These are phyloP conservation scores for Torulaspora pretoriensis DNA, from an alignment of 1,139 yeast genomes.

Conservation along the genomic window DNA sequence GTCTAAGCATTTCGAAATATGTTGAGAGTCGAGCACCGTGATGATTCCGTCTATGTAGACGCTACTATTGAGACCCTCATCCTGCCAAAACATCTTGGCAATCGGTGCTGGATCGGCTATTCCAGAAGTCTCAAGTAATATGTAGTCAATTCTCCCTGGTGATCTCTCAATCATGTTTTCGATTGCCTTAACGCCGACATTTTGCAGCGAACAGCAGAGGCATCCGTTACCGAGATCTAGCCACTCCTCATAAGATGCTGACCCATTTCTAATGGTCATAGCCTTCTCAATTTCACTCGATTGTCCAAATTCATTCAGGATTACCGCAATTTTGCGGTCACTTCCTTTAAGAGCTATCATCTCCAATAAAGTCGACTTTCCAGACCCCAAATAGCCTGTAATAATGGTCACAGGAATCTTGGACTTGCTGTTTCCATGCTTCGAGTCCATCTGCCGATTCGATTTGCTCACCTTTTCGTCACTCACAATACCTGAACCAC, in stretches of 20 bases:
- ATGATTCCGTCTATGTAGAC: slow-evolving; percentile 90
- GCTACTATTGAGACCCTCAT: slow-evolving; percentile 76
- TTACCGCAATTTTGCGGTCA: slow-evolving; percentile 71
- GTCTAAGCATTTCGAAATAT: slow-evolving; percentile 61
- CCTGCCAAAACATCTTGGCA: slow-evolving; percentile 96
- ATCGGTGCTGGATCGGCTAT: slow-evolving; percentile 98
- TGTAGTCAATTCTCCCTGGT: slow-evolving; percentile 77
- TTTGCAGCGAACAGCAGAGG: slow-evolving; percentile 92
- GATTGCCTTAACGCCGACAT: slow-evolving; percentile 89
- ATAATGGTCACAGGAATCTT: slow-evolving; percentile 89
- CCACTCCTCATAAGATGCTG: slow-evolving; percentile 82
- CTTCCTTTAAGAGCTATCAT: slow-evolving; percentile 61
- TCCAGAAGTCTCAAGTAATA: slow-evolving; percentile 90
- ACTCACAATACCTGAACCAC: slow-evolving; percentile 31
- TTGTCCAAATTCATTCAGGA: slow-evolving; percentile 86
- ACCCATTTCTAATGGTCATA: slow-evolving; percentile 65
- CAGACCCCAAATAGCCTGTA: slow-evolving; percentile 94
- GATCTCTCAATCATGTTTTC: slow-evolving; percentile 76
- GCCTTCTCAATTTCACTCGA: slow-evolving; percentile 86
- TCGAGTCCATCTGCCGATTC: slow-evolving; percentile 30
- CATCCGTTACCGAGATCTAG: slow-evolving; percentile 94
- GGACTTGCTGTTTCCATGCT: slow-evolving; percentile 14
- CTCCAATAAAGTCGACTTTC: slow-evolving; percentile 82
- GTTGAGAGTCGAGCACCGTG: slow-evolving; percentile 81
- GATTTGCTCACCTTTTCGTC: slow-evolving; percentile 30